Base-by-base conservation (phyloP, 2,329 filamentous ascomycete genomes). In the Cordyceps javanica region DNA sequence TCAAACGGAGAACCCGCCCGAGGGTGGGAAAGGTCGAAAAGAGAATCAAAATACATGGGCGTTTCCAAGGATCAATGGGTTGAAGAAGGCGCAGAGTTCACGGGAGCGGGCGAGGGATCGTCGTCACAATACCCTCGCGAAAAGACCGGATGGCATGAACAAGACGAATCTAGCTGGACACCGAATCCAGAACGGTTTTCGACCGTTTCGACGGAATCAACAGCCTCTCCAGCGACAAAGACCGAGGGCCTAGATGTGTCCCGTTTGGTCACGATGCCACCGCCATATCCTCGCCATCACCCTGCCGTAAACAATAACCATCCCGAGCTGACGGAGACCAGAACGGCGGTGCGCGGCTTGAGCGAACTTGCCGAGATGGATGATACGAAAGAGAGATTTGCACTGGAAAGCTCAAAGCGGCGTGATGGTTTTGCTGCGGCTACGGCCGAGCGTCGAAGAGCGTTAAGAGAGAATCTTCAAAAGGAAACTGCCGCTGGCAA, bases 41-140 rank as follows among this genome's bases (percentile, higher is more conserved):
- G 91, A 44, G 93, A 97, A 72, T 94, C 91, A 2, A 97, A 97
- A 70, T 97, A 97, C 67, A 97, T 97, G 93, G 91, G 93, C 4
- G 80, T 97, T 38, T 87, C 88, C 4, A 88, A 89, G 64, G 90
- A 92, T 25, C 89, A 93, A 65, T 90, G 86, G 82, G 77, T 82
- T 42, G 81, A 83, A 60, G 68, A 67, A 63, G 73, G 65, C 67
- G 76, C 60, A 60, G 63, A 70, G 9, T 63, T 71, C 38, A 6
- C 36, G 36, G 72, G 70, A 7, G 70, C 67, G 6, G 67, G 73
- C 61, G 73, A 76, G 10, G 68, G 69, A 32, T 72, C 74, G 3
- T 73, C 73, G 2, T 72, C 70, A 21, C 77, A 80, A 38, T 84
- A 84, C 59, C 79, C 82, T 1, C 75, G 76, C 1, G 81, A 85